These are phyloP conservation scores for Cylindrotheca closterium DNA, from an alignment of 108 stramenopile genomes.

Conservation along the genomic window DNA sequence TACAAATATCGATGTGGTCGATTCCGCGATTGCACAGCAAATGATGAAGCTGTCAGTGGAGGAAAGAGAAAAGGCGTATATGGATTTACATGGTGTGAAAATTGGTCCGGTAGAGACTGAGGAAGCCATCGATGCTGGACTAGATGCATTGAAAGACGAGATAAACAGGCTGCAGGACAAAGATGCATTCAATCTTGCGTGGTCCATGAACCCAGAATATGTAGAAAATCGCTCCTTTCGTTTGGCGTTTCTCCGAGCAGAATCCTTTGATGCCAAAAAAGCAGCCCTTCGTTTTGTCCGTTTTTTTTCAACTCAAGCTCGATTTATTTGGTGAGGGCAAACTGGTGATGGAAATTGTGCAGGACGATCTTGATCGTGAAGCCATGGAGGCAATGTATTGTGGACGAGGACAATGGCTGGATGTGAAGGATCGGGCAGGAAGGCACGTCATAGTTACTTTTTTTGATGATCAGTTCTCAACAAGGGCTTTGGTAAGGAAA, in stretches of 20 bases:
- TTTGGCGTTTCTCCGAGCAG: conserved; percentile 38
- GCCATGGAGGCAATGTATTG: conserved; percentile 7
- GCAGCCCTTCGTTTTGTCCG: conserved; percentile 24
- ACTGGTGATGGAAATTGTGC: conserved; percentile 17
- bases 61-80: conserved; percentile 13
- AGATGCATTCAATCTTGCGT: not conserved
- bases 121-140: no score
- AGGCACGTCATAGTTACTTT: conserved; percentile 6
- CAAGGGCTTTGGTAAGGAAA: no score
- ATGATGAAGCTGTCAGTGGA: not conserved
- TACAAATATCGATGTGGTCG: no score
- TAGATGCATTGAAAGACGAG: no score
- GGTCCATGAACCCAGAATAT: conserved; percentile 18
- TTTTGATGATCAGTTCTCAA: no score
- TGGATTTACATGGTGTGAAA: conserved; percentile 16
- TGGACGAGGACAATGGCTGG: conserved; percentile 1
- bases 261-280: conserved; percentile 22
- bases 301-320: conserved; percentile 27
- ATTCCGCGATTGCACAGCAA: conserved; percentile 3
- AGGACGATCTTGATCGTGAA: conserved; percentile 30
- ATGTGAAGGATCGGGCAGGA: conserved; percentile 17
- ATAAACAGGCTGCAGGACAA: no score
- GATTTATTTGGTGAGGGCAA: conserved; percentile 33
- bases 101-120: no score
- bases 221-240: conserved; percentile 25